A percentile compares a stretch with the other conserved stretches of the same genome.
phyloP scores from a whole-genome alignment of 192 early-diverging fungal species.

The Gamsiella multidivaricata region DNA sequence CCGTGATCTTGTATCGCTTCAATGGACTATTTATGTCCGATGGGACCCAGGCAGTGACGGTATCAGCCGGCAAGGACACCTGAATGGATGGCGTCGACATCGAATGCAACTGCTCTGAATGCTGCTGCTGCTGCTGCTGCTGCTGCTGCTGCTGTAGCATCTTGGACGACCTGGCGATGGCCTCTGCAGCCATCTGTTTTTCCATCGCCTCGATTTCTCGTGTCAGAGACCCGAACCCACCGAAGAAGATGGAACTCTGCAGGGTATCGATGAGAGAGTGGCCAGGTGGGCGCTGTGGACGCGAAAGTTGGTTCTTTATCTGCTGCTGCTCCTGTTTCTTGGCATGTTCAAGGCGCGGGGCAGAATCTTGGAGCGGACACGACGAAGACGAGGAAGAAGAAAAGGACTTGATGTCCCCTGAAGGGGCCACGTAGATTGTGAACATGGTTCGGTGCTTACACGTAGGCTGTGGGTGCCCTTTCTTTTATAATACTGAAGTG shows the following conservation, averaged over 20 bases:
- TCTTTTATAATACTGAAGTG: neutral
- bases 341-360: neutral
- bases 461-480: neutral
- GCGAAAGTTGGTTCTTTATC: neutral
- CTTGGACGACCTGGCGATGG: too few species aligned
- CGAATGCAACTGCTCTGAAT: too few species aligned
- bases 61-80: too few species aligned
- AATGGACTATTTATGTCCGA: neutral
- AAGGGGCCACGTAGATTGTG: neutral
- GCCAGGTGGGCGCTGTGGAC: neutral
- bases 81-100: too few species aligned
- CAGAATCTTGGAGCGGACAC: neutral
- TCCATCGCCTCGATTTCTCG: slow-evolving; percentile 15
- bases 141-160: neutral
- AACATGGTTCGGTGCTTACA: slow-evolving; percentile 11
- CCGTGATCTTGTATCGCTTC: slow-evolving; percentile 14
- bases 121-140: neutral
- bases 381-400: neutral
- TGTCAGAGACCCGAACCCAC: slow-evolving; percentile 9
- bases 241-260: slow-evolving; percentile 16
- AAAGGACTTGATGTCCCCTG: neutral
- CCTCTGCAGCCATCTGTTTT: slow-evolving; percentile 3
- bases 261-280: neutral
- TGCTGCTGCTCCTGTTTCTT: neutral
- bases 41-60: neutral